Evolutionary conservation across 495 filamentous ascomycete species (phyloP), one percentile per base, ranked within the genome.

Genomic region (Aspergillus heteromorphus): DNA sequence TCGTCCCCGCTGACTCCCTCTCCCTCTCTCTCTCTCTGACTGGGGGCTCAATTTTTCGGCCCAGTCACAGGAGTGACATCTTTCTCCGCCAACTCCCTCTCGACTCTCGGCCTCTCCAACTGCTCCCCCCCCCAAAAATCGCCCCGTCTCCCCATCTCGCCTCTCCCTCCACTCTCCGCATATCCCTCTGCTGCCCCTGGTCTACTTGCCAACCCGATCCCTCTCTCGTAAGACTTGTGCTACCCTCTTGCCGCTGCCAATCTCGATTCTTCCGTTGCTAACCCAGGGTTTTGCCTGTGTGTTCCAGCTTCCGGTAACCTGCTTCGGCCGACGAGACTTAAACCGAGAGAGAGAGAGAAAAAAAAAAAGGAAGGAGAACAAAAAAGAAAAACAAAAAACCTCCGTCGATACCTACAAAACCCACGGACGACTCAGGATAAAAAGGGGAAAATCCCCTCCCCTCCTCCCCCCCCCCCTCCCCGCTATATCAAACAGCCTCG

Each of bases 41-140:
- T 29, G 25, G 45, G 23, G 45, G 23, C 45, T 48, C 45, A 34
- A 4, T 34, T 34, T 48, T 25, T 48, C 11, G 45, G 45, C 7
- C 45, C 31, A 40, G 30, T 40, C n/a, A n/a, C n/a, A n/a, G n/a
- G n/a, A n/a, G n/a, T n/a, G 29, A 51, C 30, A 36, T 50, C 19
- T 30, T 40, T 40, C 48, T n/a, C n/a, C n/a, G n/a, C n/a, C n/a
- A n/a, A n/a, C n/a, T n/a, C 34, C 31, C 31, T 14, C 21, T 16
- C 41, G 11, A 21, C 18, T 20, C 10, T 6, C 18, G 9, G 17
- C 7, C 18, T 20, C 41, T 43, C 41, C 41, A 21, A 19, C 41
- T 43, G 17, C 18, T 20, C 9, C 21, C 41, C 21, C 18, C 21
- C 9, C 9, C 30, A 34, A 8, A 2, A n/a, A n/a, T n/a, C n/a